A percentile compares a stretch with the other conserved stretches of the same genome.
These are phyloP conservation scores for Marasmius tenuissimus DNA, from an alignment of 1,284 basidiomycete species.

Conservation along the genomic window DNA sequence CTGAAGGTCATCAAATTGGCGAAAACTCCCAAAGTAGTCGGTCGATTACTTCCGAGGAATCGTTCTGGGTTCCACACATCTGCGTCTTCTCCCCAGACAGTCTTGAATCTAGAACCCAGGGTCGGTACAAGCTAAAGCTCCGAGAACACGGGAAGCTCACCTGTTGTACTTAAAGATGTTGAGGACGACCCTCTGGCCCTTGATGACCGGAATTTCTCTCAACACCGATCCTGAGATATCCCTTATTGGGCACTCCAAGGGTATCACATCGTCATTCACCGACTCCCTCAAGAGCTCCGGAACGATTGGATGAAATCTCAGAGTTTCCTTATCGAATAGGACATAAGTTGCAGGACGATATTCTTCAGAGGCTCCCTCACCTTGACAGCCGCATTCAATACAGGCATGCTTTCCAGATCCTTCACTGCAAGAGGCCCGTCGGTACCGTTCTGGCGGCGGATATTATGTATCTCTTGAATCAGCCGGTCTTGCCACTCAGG, in stretches of 20 bases:
- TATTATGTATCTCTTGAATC: not conserved
- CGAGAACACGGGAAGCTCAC: not conserved
- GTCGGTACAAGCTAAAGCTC: not conserved
- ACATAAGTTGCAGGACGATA: not conserved
- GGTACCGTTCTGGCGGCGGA: not conserved
- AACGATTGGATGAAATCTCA: not conserved
- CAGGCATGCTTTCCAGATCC: not conserved
- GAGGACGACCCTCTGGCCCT: not conserved
- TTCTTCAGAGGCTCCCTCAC: not conserved
- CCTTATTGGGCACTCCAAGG: not conserved
- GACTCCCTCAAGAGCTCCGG: not conserved
- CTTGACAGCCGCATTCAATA: not conserved
- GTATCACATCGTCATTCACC: not conserved
- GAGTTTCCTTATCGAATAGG: not conserved
- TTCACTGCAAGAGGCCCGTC: not conserved
- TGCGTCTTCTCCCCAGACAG: not conserved
- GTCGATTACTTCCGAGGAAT: not conserved
- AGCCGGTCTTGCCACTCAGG: not conserved
- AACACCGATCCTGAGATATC: not conserved
- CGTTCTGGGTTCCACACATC: not conserved
- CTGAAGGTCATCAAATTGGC: not conserved
- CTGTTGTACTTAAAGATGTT: not conserved
- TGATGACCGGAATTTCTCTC: not conserved
- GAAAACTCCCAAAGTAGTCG: not conserved
- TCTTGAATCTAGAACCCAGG: not conserved